A percentile compares a stretch with the other conserved stretches of the same genome.
Evolutionary conservation across 2,329 filamentous ascomycete genomes (phyloP).

Genomic region (Xylariales sp.): DNA sequence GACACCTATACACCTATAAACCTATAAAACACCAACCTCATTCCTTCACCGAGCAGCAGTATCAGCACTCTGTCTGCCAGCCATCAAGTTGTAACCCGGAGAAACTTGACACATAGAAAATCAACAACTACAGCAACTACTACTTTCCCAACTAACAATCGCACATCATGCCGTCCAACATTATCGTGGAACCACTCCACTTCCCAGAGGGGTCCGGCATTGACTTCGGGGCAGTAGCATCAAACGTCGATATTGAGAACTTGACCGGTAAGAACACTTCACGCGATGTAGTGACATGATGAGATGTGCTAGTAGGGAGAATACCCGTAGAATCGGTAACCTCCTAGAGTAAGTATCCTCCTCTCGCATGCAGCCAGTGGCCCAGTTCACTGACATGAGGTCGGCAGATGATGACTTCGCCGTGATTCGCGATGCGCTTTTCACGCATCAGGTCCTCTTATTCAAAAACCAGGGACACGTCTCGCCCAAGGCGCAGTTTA

Average conservation of each 20-base stretch:
- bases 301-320: slow-evolving; percentile 54
- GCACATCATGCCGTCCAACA: slow-evolving; percentile 35
- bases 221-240: slow-evolving; percentile 71
- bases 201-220: slow-evolving; percentile 54
- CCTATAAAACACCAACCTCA: neutral
- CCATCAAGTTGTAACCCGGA: neutral
- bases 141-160: neutral
- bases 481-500: slow-evolving; percentile 77
- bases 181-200: slow-evolving; percentile 55
- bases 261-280: slow-evolving; percentile 64
- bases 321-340: slow-evolving; percentile 71
- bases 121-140: neutral
- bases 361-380: slow-evolving; percentile 1
- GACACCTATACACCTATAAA: too few species aligned
- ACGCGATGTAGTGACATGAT: slow-evolving; percentile 34
- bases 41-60: neutral
- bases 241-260: slow-evolving; percentile 69
- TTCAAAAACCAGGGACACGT: slow-evolving; percentile 74
- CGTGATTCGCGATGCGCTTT: slow-evolving; percentile 72
- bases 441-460: slow-evolving; percentile 75
- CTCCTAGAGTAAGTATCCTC: slow-evolving; percentile 61
- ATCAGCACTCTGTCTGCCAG: neutral
- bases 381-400: slow-evolving; percentile 35
- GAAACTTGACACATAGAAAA: neutral
- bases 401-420: slow-evolving; percentile 71